Evolutionary conservation across 139 green algal species (phyloP).

Genomic region (Tetradesmus lagerheimii): DNA sequence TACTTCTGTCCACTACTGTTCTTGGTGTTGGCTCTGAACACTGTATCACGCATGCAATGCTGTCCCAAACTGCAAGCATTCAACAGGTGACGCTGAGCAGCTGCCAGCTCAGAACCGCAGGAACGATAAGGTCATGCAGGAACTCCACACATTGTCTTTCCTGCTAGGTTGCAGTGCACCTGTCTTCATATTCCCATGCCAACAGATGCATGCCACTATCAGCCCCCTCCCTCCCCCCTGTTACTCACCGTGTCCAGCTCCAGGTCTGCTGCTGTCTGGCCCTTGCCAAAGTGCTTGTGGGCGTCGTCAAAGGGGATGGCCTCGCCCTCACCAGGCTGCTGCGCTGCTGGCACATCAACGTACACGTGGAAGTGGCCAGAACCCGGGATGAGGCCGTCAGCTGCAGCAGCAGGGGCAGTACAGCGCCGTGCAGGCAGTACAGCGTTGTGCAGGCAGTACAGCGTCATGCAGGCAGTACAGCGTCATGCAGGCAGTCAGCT

Average conservation of each 20-base stretch:
- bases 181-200: too few species aligned
- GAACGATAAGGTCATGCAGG: too few species aligned
- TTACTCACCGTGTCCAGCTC: constrained; percentile 52
- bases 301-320: constrained; percentile 73
- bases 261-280: constrained; percentile 62
- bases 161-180: too few species aligned
- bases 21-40: too few species aligned
- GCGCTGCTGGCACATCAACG: constrained; percentile 48
- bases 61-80: too few species aligned
- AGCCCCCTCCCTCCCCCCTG: too few species aligned
- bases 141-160: too few species aligned
- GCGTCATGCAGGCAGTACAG: neutral
- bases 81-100: too few species aligned
- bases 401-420: neutral
- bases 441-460: neutral
- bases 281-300: constrained; percentile 78
- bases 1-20: too few species aligned
- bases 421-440: neutral
- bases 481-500: neutral
- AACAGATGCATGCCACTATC: too few species aligned
- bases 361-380: constrained; percentile 70
- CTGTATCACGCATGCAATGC: too few species aligned
- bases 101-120: too few species aligned
- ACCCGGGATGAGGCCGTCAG: constrained; percentile 54
- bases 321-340: constrained; percentile 50